Evolutionary conservation across 208 protist genomes (phyloP).

Genomic region (Jaenimonas drosophilae): DNA sequence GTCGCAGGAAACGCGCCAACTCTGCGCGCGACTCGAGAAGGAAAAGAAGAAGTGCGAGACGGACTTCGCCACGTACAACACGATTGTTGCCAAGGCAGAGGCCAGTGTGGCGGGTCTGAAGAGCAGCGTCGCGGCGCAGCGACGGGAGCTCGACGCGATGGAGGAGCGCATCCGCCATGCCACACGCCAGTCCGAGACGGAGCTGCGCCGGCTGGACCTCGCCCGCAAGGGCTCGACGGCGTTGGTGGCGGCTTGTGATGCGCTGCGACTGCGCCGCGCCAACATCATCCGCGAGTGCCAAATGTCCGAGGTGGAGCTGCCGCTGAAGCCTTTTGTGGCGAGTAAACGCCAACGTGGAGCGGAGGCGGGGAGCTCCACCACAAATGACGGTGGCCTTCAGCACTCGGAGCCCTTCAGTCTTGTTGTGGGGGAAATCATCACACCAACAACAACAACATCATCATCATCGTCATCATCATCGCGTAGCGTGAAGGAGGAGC

Average conservation of each 20-base stretch:
- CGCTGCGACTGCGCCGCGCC: conserved; percentile 63
- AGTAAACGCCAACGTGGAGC: conserved; percentile 29
- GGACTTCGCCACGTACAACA: conserved; percentile 42
- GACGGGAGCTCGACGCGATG: conserved; percentile 38
- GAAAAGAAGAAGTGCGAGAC: conserved; percentile 52
- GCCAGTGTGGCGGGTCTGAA: conserved; percentile 25
- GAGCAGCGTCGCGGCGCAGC: conserved; percentile 15
- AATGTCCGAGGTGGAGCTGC: conserved; percentile 80
- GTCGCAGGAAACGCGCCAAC: conserved; percentile 25
- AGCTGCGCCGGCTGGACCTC: conserved; percentile 42
- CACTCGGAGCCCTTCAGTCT: conserved; percentile 60
- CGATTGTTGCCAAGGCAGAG: conserved; percentile 38
- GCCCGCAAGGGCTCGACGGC: conserved; percentile 50
- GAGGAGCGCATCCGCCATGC: conserved; percentile 51
- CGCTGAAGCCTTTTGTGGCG: conserved; percentile 26
- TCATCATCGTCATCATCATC: conserved; percentile 1
- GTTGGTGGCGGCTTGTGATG: conserved; percentile 72
- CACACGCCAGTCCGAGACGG: conserved; percentile 34
- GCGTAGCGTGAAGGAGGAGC: conserved; percentile 3
- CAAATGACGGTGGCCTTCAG: conserved; percentile 6
- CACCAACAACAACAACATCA: conserved; percentile 4
- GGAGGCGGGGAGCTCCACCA: conserved; percentile 3
- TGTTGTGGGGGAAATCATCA: conserved; percentile 6
- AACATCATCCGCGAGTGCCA: conserved; percentile 70
- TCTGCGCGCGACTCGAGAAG: conserved; percentile 20